phyloP scores from a whole-genome alignment of 768 basidiomycete species.

The Fomitopsis pulvina region DNA sequence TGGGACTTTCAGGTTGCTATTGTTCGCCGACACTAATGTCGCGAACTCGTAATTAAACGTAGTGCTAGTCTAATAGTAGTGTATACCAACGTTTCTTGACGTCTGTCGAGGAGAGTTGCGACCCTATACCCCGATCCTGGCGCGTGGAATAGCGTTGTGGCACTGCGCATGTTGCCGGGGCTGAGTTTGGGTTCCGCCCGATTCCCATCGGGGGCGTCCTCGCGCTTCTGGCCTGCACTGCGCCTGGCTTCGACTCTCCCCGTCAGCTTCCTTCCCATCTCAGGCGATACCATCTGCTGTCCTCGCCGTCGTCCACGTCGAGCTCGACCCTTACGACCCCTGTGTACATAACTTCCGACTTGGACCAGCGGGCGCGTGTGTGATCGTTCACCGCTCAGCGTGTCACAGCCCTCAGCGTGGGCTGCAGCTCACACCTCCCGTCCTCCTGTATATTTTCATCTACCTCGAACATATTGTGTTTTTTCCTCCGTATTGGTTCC shows the following conservation, averaged over 20 bases:
- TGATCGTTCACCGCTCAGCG: slow-evolving; percentile 3
- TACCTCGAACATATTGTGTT: background rate
- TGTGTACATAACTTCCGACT: slow-evolving; percentile 6
- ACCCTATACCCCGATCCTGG: no score
- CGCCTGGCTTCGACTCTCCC: slow-evolving; percentile 22
- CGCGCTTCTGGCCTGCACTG: slow-evolving; percentile 26
- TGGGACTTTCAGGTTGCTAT: slow-evolving; percentile 89
- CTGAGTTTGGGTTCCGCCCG: slow-evolving; percentile 16
- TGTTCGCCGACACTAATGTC: slow-evolving; percentile 57
- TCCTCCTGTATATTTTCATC: background rate
- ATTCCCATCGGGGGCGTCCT: slow-evolving; percentile 32
- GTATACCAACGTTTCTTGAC: slow-evolving; percentile 7
- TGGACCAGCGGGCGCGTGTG: slow-evolving; percentile 2
- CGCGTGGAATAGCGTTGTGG: background rate
- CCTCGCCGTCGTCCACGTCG: slow-evolving; percentile 9
- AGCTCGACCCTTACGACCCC: slow-evolving; percentile 8
- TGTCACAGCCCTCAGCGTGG: slow-evolving; percentile 2
- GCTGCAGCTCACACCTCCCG: background rate
- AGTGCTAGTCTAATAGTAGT: slow-evolving; percentile 2
- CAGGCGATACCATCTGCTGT: slow-evolving; percentile 11
- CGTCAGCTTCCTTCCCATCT: slow-evolving; percentile 13
- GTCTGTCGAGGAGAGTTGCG: background rate
- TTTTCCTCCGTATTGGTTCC: slow-evolving; percentile 8
- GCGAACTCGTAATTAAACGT: background rate
- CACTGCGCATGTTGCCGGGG: slow-evolving; percentile 9